phyloP scores from a whole-genome alignment of 2,329 filamentous ascomycete genomes.

The Neofusicoccum laricinum region DNA sequence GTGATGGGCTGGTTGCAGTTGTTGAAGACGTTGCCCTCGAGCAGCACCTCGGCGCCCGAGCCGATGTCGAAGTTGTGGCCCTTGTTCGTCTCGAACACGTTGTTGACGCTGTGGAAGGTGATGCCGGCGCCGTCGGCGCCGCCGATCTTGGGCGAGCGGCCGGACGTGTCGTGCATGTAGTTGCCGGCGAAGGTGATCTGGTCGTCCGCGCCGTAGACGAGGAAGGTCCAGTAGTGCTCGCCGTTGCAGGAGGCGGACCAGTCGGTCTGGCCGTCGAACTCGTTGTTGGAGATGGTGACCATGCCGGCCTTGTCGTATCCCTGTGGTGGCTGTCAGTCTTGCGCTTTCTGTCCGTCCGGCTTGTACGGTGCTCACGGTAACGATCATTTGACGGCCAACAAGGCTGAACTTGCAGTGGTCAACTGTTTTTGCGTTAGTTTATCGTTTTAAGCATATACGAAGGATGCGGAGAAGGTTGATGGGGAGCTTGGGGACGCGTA shows the following conservation, averaged over 20 bases:
- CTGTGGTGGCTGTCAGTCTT: no score
- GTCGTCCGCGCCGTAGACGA: constrained; percentile 41
- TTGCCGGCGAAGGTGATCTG: constrained; percentile 44
- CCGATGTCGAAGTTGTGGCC: constrained; percentile 43
- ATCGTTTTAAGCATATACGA: no score
- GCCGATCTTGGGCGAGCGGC: constrained; percentile 45
- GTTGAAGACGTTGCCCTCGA: constrained; percentile 49
- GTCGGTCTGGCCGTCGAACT: constrained; percentile 43
- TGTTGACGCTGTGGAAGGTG: constrained; percentile 27
- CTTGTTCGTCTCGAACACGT: constrained; percentile 26
- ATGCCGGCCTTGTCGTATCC: background rate
- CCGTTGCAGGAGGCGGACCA: constrained; percentile 45
- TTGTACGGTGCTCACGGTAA: constrained; percentile 20
- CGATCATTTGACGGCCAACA: constrained; percentile 46
- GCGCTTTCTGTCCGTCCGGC: no score
- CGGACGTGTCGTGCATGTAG: constrained; percentile 46
- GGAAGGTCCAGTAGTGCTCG: constrained; percentile 18
- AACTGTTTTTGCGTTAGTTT: background rate
- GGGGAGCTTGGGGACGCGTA: background rate
- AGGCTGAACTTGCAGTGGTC: constrained; percentile 31
- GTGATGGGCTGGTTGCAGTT: constrained; percentile 42
- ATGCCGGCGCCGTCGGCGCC: constrained; percentile 27
- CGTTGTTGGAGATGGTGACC: constrained; percentile 48
- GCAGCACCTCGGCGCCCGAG: constrained; percentile 21
- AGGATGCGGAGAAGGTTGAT: background rate